phyloP scores from a whole-genome alignment of 1,284 basidiomycete species.

The Hemileia vastatrix region DNA sequence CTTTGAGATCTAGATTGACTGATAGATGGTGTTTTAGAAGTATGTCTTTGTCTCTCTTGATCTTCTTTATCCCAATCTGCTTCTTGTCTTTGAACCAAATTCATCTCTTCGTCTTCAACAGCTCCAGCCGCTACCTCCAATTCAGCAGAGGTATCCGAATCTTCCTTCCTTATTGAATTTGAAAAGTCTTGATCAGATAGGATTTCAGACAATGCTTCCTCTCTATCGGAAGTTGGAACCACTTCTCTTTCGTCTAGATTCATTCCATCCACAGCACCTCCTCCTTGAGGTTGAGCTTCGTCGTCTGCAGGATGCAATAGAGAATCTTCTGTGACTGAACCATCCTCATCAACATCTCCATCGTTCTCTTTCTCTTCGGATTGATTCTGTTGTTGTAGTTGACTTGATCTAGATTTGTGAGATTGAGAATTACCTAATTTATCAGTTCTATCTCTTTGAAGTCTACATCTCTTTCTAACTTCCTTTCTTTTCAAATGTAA shows the following conservation, averaged over 20 bases:
- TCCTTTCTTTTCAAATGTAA: not conserved
- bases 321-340: not conserved
- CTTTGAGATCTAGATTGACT: not conserved
- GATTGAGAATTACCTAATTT: no score
- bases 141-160: not conserved
- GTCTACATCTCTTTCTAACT: not conserved
- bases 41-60: not conserved
- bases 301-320: no score
- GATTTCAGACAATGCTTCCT: not conserved
- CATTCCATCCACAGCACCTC: not conserved
- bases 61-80: not conserved
- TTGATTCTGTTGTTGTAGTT: no score
- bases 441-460: not conserved
- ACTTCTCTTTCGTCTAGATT: not conserved
- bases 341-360: not conserved
- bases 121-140: not conserved
- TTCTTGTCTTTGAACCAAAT: not conserved
- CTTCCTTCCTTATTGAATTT: not conserved
- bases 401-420: no score
- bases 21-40: not conserved
- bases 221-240: not conserved
- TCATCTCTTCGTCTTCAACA: no score
- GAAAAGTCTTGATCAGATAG: not conserved
- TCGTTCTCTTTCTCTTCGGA: not conserved
- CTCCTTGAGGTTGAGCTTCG: no score